Conservation (phyloP, 169 alveolate genomes). For the Plasmodium falciparum region DNA sequence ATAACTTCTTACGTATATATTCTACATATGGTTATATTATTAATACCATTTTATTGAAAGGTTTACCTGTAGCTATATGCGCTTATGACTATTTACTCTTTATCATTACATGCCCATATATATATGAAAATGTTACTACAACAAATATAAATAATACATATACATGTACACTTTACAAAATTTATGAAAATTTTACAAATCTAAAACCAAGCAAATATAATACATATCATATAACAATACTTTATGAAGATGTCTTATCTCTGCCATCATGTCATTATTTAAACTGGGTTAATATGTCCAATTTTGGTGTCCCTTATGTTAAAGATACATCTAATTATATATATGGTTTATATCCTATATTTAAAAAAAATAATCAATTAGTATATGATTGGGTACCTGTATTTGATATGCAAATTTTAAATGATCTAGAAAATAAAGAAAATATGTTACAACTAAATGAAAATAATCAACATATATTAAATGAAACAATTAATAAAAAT, state of each 20-base stretch:
- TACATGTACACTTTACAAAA: conserved; percentile 69
- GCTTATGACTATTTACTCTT: conserved; percentile 75
- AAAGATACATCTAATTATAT: conserved; percentile 71
- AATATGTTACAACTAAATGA: neutral
- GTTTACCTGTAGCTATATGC: conserved; percentile 73
- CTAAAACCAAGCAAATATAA: conserved; percentile 61
- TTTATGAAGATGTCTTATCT: conserved; percentile 68
- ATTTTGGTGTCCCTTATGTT: conserved; percentile 71
- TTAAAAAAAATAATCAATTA: conserved; percentile 52
- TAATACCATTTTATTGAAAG: conserved; percentile 64
- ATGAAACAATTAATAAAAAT: neutral
- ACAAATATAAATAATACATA: conserved; percentile 65
- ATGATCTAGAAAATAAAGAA: conserved; percentile 13
- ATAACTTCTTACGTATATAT: conserved; percentile 65
- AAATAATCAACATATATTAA: neutral
- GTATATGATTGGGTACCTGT: conserved; percentile 78
- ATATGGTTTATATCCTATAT: conserved; percentile 70
- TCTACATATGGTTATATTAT: conserved; percentile 74
- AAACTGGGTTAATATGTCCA: conserved; percentile 73
- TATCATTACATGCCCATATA: conserved; percentile 52
- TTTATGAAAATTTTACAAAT: conserved; percentile 70
- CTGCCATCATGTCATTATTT: conserved; percentile 70
- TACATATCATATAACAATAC: conserved; percentile 68
- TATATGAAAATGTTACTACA: conserved; percentile 56
- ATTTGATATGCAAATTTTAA: conserved; percentile 48